Conservation (phyloP, 192 early-diverging fungal species). For the Entomortierella chlamydospora region DNA sequence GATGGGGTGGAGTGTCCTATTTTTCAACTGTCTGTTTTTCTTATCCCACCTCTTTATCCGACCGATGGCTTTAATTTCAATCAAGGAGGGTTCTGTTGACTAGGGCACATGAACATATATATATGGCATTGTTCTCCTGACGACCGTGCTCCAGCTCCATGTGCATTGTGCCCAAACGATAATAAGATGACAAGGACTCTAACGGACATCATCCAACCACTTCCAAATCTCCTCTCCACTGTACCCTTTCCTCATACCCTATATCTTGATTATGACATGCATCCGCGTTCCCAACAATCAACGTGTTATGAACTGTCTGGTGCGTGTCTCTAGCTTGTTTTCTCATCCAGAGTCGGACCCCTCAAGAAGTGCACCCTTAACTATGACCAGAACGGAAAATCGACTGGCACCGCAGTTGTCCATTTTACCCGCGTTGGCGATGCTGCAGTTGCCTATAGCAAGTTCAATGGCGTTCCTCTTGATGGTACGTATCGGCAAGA, state of each 20-base stretch:
- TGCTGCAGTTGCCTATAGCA: slow-evolving; percentile 59
- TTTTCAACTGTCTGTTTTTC: too few species aligned
- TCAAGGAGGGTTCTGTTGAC: too few species aligned
- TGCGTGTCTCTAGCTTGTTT: slow-evolving; percentile 45
- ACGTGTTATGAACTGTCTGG: neutral
- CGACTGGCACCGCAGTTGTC: slow-evolving; percentile 60
- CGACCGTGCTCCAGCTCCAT: too few species aligned
- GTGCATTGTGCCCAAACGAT: neutral
- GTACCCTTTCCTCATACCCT: neutral
- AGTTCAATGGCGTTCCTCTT: slow-evolving; percentile 61
- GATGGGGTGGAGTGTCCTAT: too few species aligned
- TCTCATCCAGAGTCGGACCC: slow-evolving; percentile 58
- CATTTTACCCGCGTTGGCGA: slow-evolving; percentile 59
- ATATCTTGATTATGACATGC: neutral
- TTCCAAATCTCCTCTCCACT: neutral
- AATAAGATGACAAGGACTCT: neutral
- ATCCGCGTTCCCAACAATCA: neutral
- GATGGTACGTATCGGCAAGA: slow-evolving; percentile 47
- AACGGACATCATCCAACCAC: slow-evolving; percentile 5
- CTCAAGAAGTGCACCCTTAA: slow-evolving; percentile 60
- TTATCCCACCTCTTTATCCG: too few species aligned
- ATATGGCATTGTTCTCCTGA: too few species aligned
- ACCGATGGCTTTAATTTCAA: too few species aligned
- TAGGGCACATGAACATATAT: too few species aligned
- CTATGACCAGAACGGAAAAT: slow-evolving; percentile 65